Conservation (phyloP, 2,329 filamentous ascomycete species). For the Fusarium secorum region DNA sequence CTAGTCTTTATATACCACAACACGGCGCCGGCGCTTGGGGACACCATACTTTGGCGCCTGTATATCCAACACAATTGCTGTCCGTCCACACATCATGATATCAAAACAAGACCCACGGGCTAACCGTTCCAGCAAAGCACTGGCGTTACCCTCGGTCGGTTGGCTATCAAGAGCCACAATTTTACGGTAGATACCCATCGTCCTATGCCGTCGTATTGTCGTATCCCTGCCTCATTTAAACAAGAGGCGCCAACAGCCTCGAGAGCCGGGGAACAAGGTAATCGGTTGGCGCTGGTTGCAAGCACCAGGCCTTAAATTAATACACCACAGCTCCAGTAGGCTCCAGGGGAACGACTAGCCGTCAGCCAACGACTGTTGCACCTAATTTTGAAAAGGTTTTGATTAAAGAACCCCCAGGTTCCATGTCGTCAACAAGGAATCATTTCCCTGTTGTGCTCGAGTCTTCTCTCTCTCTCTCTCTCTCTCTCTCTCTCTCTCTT, state of each 20-base stretch:
- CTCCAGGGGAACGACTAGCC: constrained; percentile 19
- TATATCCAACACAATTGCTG: constrained; percentile 6
- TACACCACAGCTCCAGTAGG: constrained; percentile 12
- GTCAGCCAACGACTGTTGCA: constrained; percentile 25
- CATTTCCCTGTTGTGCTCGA: constrained; percentile 18
- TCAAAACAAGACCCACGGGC: constrained; percentile 1
- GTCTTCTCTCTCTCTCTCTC: constrained; percentile 6
- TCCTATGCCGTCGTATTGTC: constrained; percentile 27
- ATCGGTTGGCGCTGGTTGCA: constrained; percentile 30
- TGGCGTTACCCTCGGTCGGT: background rate
- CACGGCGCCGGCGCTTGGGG: constrained; percentile 30
- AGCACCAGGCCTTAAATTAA: constrained; percentile 40
- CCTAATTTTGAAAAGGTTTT: constrained; percentile 22
- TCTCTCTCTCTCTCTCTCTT: background rate
- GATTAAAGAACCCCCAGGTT: constrained; percentile 32
- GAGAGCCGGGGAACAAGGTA: constrained; percentile 25
- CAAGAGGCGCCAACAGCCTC: constrained; percentile 33
- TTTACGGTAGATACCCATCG: constrained; percentile 18
- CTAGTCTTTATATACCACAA: constrained; percentile 23
- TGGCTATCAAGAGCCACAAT: constrained; percentile 33
- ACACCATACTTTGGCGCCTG: constrained; percentile 22
- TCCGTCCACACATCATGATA: constrained; percentile 5
- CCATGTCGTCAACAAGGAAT: constrained; percentile 27
- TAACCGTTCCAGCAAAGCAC: background rate
- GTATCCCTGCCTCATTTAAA: constrained; percentile 40